Conservation (phyloP, 2,329 filamentous ascomycete genomes). For the Emydomyces testavorans region DNA sequence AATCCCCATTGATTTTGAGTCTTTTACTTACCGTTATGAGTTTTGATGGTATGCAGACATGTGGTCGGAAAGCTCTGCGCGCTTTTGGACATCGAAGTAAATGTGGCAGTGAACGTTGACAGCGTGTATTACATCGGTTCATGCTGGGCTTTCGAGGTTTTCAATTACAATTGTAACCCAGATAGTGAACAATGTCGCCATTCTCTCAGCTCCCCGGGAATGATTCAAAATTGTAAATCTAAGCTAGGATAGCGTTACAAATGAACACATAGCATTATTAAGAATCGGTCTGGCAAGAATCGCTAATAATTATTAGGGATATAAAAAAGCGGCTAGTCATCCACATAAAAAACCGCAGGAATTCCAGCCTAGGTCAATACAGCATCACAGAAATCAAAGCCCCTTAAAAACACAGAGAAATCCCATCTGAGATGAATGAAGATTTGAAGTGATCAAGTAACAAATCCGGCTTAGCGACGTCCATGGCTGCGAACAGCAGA, state of each 20-base stretch:
- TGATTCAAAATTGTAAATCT: background rate
- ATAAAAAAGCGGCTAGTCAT: conserved; percentile 9
- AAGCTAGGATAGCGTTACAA: background rate
- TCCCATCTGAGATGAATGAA: conserved; percentile 25
- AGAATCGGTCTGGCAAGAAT: conserved; percentile 13
- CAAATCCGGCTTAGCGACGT: conserved; percentile 55
- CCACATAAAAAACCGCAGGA: background rate
- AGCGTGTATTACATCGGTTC: background rate
- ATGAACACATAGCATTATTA: conserved; percentile 11
- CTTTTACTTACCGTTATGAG: conserved; percentile 32
- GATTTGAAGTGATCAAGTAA: background rate
- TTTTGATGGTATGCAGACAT: conserved; percentile 35
- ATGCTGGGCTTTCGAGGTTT: too few relatives aligned
- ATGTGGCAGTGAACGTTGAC: background rate
- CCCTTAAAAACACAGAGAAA: conserved; percentile 31
- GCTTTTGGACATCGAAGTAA: conserved; percentile 20
- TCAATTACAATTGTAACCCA: too few relatives aligned
- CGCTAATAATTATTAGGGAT: conserved; percentile 16
- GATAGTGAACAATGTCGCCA: background rate
- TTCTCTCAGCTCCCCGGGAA: background rate
- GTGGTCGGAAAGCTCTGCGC: conserved; percentile 29
- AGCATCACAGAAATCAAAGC: conserved; percentile 24
- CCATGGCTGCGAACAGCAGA: conserved; percentile 82
- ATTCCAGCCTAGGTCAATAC: conserved; percentile 2
- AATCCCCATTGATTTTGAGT: too few relatives aligned